Percentiles rank a stretch among this genome's conserved stretches.
phyloP scores from a whole-genome alignment of 1,139 yeast species.

The Taiozyma sp. region DNA sequence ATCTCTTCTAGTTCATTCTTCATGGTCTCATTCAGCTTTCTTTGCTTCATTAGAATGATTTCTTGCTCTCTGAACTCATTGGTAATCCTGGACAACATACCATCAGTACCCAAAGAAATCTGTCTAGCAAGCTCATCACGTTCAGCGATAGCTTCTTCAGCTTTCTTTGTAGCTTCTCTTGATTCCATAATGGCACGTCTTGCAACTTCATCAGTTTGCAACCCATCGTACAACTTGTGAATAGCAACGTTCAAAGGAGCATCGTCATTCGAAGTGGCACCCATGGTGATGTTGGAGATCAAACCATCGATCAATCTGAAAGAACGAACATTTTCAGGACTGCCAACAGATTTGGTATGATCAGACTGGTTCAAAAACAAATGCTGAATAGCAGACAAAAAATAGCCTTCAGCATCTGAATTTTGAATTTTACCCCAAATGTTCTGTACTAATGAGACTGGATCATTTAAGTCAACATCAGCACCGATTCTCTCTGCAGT shows the following conservation, averaged over 20 bases:
- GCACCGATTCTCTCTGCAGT: conserved; percentile 58
- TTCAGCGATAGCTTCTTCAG: conserved; percentile 83
- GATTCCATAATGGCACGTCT: conserved; percentile 73
- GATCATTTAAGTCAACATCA: conserved; percentile 65
- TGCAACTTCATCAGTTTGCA: conserved; percentile 90
- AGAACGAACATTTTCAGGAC: conserved; percentile 55
- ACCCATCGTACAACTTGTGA: conserved; percentile 69
- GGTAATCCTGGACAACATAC: conserved; percentile 67
- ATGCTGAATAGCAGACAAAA: conserved; percentile 80
- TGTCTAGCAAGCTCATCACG: conserved; percentile 74
- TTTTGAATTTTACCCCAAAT: conserved; percentile 71
- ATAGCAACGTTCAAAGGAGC: conserved; percentile 82
- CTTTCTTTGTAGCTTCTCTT: conserved; percentile 57
- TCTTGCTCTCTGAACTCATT: conserved; percentile 74
- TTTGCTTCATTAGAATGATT: conserved; percentile 57
- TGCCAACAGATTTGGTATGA: conserved; percentile 38
- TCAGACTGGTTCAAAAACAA: conserved; percentile 71
- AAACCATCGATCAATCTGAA: conserved; percentile 79
- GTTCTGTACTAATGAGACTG: conserved; percentile 63
- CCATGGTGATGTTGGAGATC: conserved; percentile 74
- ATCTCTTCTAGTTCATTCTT: conserved; percentile 66
- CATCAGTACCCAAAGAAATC: conserved; percentile 79
- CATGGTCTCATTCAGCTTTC: conserved; percentile 62
- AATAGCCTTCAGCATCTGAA: conserved; percentile 67
- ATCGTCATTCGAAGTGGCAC: conserved; percentile 58